phyloP scores from a whole-genome alignment of 108 stramenopile species.

The Craspedostauros australis region DNA sequence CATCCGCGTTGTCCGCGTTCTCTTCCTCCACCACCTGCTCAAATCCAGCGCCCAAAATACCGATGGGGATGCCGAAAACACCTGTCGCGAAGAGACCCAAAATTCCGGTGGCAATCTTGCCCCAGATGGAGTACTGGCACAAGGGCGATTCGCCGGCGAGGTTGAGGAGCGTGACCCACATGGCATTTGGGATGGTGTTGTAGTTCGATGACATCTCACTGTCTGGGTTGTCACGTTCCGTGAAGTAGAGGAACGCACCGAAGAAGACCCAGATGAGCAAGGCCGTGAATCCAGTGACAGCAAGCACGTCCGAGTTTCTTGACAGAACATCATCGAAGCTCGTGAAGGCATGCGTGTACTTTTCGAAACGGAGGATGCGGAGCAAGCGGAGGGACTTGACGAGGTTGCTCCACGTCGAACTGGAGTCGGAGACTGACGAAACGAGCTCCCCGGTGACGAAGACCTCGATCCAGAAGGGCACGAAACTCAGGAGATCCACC shows the following conservation, averaged over 20 bases:
- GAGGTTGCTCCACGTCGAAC: conserved; percentile 20
- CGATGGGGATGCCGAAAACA: conserved; percentile 81
- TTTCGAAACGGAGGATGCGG: conserved; percentile 77
- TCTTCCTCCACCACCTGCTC: conserved; percentile 68
- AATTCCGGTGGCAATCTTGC: conserved; percentile 74
- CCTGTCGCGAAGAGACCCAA: conserved; percentile 78
- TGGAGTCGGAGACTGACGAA: conserved; percentile 8
- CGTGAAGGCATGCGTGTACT: conserved; percentile 76
- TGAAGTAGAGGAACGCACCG: conserved; percentile 64
- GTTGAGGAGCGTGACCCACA: conserved; percentile 91
- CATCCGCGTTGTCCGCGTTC: conserved; percentile 55
- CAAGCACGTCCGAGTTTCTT: conserved; percentile 69
- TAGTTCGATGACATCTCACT: conserved; percentile 72
- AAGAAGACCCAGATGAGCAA: conserved; percentile 81
- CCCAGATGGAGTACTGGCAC: conserved; percentile 61
- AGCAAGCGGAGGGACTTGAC: conserved; percentile 52
- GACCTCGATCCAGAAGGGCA: conserved; percentile 67
- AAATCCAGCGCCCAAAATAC: conserved; percentile 87
- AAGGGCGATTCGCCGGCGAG: conserved; percentile 84
- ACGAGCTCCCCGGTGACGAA: conserved; percentile 22
- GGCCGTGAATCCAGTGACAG: conserved; percentile 82
- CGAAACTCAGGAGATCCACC: conserved; percentile 72
- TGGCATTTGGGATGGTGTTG: conserved; percentile 79
- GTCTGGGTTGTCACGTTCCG: conserved; percentile 80
- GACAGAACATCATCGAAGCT: conserved; percentile 70